Evolutionary conservation across 139 green algal genomes (phyloP).

Genomic region (Microglena sp.): DNA sequence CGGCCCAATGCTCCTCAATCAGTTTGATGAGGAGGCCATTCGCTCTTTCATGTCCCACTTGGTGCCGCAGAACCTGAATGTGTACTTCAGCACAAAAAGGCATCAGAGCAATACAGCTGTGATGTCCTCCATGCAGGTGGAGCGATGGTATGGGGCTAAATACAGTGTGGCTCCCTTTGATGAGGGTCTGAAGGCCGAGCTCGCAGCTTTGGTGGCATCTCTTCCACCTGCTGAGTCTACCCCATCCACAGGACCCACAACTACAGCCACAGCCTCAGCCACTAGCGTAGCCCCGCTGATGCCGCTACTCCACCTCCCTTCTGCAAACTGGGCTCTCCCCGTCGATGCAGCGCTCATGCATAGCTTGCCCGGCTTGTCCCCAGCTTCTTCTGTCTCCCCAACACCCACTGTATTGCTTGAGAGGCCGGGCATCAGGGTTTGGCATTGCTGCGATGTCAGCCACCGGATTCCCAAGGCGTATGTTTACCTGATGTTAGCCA

Average conservation of each 20-base stretch:
- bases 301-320: conserved; percentile 10
- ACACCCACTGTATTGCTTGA: neutral
- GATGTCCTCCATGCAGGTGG: conserved; percentile 10
- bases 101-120: neutral
- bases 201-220: neutral
- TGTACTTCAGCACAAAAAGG: conserved; percentile 16
- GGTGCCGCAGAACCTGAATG: conserved; percentile 6
- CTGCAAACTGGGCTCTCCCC: conserved; percentile 16
- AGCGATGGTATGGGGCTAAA: conserved; percentile 36
- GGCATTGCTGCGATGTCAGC: neutral
- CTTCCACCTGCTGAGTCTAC: neutral
- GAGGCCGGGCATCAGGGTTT: neutral
- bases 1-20: conserved; percentile 14
- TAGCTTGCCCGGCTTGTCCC: conserved; percentile 25
- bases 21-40: conserved; percentile 20
- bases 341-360: conserved; percentile 8
- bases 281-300: no score
- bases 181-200: neutral
- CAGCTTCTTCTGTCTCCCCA: neutral
- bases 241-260: neutral
- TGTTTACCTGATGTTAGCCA: conserved; percentile 24
- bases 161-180: conserved; percentile 24
- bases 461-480: conserved; percentile 19
- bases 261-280: neutral
- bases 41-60: conserved; percentile 20